Percentiles rank a stretch among this genome's conserved stretches.
phyloP scores from a whole-genome alignment of 495 filamentous ascomycete genomes.

The Sordaria brevicollis region DNA sequence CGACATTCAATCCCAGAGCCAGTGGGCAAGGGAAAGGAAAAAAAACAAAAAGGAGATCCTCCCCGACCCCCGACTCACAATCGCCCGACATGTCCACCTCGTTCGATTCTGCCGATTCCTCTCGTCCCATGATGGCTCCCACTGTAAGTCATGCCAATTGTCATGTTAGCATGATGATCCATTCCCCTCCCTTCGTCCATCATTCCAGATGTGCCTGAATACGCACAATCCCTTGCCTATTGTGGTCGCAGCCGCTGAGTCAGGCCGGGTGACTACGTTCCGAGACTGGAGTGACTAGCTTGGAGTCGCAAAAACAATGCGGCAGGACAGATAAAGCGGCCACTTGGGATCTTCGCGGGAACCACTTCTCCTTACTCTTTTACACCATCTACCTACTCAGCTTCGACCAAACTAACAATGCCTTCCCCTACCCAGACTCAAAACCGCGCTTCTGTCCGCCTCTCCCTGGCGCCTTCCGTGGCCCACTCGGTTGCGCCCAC shows the following conservation, averaged over 20 bases:
- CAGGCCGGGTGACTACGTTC: not conserved
- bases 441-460: conserved; percentile 64
- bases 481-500: conserved; percentile 63
- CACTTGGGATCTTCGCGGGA: not conserved
- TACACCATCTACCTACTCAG: not conserved
- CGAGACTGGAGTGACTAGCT: not conserved
- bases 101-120: conserved; percentile 64
- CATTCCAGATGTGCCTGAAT: not conserved
- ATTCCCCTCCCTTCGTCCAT: conserved; percentile 5
- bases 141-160: conserved; percentile 43
- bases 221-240: not conserved
- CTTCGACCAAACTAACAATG: conserved; percentile 1
- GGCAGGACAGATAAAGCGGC: not conserved
- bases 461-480: conserved; percentile 65
- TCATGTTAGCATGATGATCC: not conserved
- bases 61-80: not conserved
- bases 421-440: not conserved
- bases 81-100: conserved; percentile 49
- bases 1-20: not conserved
- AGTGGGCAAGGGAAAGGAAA: conserved; percentile 2
- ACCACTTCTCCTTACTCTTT: not conserved
- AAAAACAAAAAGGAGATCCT: not conserved
- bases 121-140: conserved; percentile 66
- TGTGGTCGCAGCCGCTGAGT: not conserved
- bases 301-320: not conserved